phyloP scores from a whole-genome alignment of 768 basidiomycete genomes.

The Lenzites betulinus region DNA sequence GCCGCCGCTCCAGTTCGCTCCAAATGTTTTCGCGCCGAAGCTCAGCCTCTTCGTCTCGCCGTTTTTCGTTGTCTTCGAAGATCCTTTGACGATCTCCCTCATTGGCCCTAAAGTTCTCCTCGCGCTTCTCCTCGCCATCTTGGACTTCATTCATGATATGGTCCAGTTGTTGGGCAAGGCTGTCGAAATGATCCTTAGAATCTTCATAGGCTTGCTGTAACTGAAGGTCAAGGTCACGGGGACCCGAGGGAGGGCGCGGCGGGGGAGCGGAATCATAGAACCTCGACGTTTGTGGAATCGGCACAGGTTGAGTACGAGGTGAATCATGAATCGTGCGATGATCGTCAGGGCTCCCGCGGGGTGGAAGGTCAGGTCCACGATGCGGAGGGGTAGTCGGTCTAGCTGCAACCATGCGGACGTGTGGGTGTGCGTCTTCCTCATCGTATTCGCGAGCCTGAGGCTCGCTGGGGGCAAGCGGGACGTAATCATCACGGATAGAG shows the following conservation, averaged over 20 bases:
- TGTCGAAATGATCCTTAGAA: slow-evolving; percentile 57
- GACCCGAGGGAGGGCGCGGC: slow-evolving; percentile 21
- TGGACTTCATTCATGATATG: slow-evolving; percentile 51
- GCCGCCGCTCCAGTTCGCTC: slow-evolving; percentile 26
- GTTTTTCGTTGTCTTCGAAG: slow-evolving; percentile 60
- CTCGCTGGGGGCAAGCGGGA: no score
- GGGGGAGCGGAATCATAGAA: neutral
- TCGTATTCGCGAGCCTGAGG: no score
- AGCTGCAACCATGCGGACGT: no score
- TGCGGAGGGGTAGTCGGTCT: no score
- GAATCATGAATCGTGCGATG: no score
- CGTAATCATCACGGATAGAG: no score
- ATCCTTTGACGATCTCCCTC: slow-evolving; percentile 66
- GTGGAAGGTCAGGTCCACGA: no score
- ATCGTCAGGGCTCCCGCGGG: no score
- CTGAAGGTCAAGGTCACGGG: slow-evolving; percentile 34
- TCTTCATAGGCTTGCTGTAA: slow-evolving; percentile 45
- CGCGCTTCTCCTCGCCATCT: slow-evolving; percentile 64
- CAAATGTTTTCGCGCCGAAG: slow-evolving; percentile 51
- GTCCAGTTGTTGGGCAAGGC: slow-evolving; percentile 52
- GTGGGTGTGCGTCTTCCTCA: no score
- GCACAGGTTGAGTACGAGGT: no score
- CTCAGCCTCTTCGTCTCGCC: slow-evolving; percentile 57
- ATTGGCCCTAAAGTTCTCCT: slow-evolving; percentile 60
- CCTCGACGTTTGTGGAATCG: no score